Percentiles rank a stretch among this genome's conserved stretches.
These are phyloP conservation scores for Leccinellum albellum DNA, from an alignment of 768 basidiomycete species.

Conservation along the genomic window DNA sequence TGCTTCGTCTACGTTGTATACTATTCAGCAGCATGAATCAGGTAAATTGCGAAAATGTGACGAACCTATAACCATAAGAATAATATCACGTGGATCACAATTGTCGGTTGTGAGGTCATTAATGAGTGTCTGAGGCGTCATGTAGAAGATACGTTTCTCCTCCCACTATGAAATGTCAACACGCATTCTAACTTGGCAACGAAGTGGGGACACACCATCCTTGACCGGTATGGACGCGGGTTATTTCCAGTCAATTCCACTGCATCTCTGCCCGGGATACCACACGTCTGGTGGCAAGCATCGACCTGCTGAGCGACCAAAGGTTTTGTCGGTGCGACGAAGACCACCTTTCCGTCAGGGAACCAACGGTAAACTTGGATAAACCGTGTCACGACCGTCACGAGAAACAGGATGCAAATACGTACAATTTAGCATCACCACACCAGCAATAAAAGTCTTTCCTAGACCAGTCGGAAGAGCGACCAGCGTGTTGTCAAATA, in stretches of 20 bases:
- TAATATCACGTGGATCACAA: constrained; percentile 75
- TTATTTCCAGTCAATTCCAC: constrained; percentile 84
- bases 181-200: not conserved
- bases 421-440: constrained; percentile 92
- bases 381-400: constrained; percentile 1
- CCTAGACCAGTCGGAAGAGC: constrained; percentile 94
- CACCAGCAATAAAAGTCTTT: constrained; percentile 97
- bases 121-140: constrained; percentile 92
- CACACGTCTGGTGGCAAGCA: constrained; percentile 90
- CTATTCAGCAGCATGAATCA: constrained; percentile 2
- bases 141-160: constrained; percentile 85
- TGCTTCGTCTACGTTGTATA: constrained; percentile 69
- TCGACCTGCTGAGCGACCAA: constrained; percentile 93
- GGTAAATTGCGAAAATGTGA: not conserved
- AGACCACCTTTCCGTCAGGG: constrained; percentile 86
- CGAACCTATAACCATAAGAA: constrained; percentile 85
- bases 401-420: not conserved
- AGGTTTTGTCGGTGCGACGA: constrained; percentile 95
- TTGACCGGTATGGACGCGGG: constrained; percentile 46
- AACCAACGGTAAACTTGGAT: constrained; percentile 86
- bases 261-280: constrained; percentile 84
- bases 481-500: constrained; percentile 92
- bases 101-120: constrained; percentile 76
- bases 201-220: constrained; percentile 47
- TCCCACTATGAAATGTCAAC: constrained; percentile 52